Base-by-base conservation (phyloP, 2,329 filamentous ascomycete genomes). In the Aspergillus sp. region DNA sequence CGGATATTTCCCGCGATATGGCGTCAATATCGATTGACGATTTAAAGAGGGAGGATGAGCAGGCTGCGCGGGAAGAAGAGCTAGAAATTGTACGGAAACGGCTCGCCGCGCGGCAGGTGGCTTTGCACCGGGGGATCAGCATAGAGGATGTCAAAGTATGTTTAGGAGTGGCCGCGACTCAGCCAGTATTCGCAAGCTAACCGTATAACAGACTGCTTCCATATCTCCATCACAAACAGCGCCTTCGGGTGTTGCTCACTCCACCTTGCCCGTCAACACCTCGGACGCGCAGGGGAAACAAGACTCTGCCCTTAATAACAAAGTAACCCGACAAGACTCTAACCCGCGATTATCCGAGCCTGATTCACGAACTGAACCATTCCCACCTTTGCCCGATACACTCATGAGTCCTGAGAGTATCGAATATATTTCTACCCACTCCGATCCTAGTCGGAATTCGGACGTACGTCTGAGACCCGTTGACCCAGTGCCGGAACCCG, bases 1-100 rank as follows among this genome's bases (percentile, higher is more conserved):
- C 60, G 23, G 70, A 71, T 19, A 45, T 69, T 53, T 62, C 72
- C 50, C 67, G 72, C 11, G 70, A 65, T 17, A 58, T 67, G 19
- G 68, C 74, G 41, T 72, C 78, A 2, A 77, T 82, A 0, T 81
- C 82, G 2, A 73, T 87, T 45, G 76, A 73, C 5, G 83, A 86
- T 54, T 68, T 88, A 12, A 81, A 82, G 64, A 76, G 76, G 35
- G 84, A 88, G 71, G 86, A 88, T 67, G 81, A 84, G 21, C 75
- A 73, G 31, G 70, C 81, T 0, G 79, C 77, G 48, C 64, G 74
- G 35, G 76, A 86, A 66, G 84, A 89, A 67, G 86, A 88, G 66
- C 71, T 73, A 3, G 78, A 80, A 39, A 74, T 87, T 25, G 73
- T 80, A 55, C 75, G 77, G 49, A 84, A 80, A 64, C 76, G 86